phyloP scores from a whole-genome alignment of 2,329 filamentous ascomycete genomes.

The Arthrobotrys entomopaga region DNA sequence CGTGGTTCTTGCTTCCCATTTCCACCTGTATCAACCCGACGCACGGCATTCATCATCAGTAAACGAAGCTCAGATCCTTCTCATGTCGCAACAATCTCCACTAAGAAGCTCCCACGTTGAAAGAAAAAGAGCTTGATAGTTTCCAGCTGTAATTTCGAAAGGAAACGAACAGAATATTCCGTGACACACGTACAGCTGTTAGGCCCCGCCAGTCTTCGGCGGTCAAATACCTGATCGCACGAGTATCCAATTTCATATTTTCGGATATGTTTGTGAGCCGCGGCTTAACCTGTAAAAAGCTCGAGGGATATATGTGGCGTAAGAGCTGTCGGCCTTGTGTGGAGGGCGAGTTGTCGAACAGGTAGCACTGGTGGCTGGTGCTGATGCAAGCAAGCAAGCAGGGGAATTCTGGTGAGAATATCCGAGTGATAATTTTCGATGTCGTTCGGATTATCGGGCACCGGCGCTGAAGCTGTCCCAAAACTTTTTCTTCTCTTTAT shows the following conservation, averaged over 20 bases:
- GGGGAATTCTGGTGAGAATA: constrained; percentile 15
- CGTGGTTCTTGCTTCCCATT: constrained; percentile 93
- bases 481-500: constrained; percentile 28
- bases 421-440: constrained; percentile 21
- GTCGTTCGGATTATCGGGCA: constrained; percentile 50
- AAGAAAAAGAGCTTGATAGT: constrained; percentile 4
- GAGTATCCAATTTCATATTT: constrained; percentile 92
- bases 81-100: constrained; percentile 11
- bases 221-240: constrained; percentile 89
- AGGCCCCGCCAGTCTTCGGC: constrained; percentile 95
- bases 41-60: constrained; percentile 59
- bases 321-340: constrained; percentile 2
- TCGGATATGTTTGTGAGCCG: constrained; percentile 53
- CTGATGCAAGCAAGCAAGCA: constrained; percentile 1
- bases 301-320: constrained; percentile 20
- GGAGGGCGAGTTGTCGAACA: neutral
- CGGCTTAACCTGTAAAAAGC: constrained; percentile 10
- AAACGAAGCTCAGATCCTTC: constrained; percentile 13
- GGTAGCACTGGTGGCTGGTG: constrained; percentile 25
- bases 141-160: constrained; percentile 1
- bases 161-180: neutral
- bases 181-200: constrained; percentile 74
- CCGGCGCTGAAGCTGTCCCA: constrained; percentile 47
- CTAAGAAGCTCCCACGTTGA: constrained; percentile 30
- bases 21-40: constrained; percentile 74